Evolutionary conservation across 2,329 filamentous ascomycete genomes (phyloP), one percentile per base, ranked within the genome.

Genomic region (Peltaster fructicola): DNA sequence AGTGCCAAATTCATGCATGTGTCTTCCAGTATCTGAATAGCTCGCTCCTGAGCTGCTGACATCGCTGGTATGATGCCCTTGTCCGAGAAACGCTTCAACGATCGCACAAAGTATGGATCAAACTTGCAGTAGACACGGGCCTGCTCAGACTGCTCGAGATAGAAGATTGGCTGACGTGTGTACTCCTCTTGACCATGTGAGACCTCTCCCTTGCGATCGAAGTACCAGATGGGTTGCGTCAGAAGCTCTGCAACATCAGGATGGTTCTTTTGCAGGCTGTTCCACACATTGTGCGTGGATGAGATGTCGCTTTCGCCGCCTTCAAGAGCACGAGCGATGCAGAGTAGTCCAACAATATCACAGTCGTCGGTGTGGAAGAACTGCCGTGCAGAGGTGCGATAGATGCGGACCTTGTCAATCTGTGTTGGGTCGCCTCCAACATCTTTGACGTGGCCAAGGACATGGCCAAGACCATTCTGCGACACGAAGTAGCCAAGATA

Each of bases 401-500:
- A 91, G 52, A 91, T 91, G 39, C 82, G 73, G 32, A 91, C 80
- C 40, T 73, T 75, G 55, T 90, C 76, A 40, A 81, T 90, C 53
- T 82, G 73, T 4, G 62, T 68, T 14, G 74, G 62, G 47, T 90
- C 80, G 37, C 84, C 81, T 22, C 79, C 78, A 3, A 88, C 64
- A 51, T 90, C 81, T 54, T 90, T 85, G 40, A 90, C 81, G 48
- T 91, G 81, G 6, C 81, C 81, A 2, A 91, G 65, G 7, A 90
- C 77, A 52, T 90, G 81, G 21, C 81, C 81, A 10, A 70, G 68
- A 10, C 73, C 72, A 54, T 92, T 91, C 45, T 92, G 82, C 13
- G 70, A 78, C 19, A 91, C 69, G 35, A 88, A 85, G 57, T 90
- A 88, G 30, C 82, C 81, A 7, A 91, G 63, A 49, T 91, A 74